Evolutionary conservation across 257 asterid genomes (phyloP), one percentile per base, ranked within the genome.

Genomic region (Solanum etuberosum): DNA sequence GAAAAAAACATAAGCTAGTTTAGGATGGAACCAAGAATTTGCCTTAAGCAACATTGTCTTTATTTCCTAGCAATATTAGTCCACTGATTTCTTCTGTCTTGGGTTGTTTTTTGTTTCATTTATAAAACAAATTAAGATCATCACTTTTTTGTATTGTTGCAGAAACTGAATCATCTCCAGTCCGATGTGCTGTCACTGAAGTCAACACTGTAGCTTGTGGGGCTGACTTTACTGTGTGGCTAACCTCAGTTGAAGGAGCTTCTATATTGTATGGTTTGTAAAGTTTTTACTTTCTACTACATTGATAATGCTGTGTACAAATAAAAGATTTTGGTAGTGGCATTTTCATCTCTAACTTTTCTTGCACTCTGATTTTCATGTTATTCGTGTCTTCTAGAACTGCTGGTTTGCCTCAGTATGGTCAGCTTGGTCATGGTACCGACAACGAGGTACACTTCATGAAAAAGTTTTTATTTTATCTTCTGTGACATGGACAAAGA

Each of bases 381-480:
- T 10, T 83, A 67, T 90, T 82, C 84, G 54, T 71, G 59, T 85
- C 86, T 90, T 82, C 84, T 63, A 95, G 99, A 88, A 96, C 98
- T 90, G 99, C 97, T 91, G 99, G 99, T 90, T 96, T 94, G 88
- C 99, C 99, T 67, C 99, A 96, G 87, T 97, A 93, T 88, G 99
- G 99, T 86, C 99, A 97, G 91, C 98, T 97, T 87, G 99, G 99
- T 71, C 99, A 97, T 91, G 98, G 95, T 65, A 90, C 99, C 15
- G 95, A 95, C 92, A 97, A 96, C 77, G 99, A 97, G 98, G 99
- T 97, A 91, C 46, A 88, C 15, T 74, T 76, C 54, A 43, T 80
- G 86, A 37, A 34, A 4, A 43, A 8, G 5, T 34, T 83, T 51
- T 59, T 83, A 61, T 46, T 61, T 34, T 61, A 34, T 61, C 25